Evolutionary conservation across 2,329 filamentous ascomycete genomes (phyloP), one percentile per base, ranked within the genome.

Genomic region (Parastagonospora nodorum): DNA sequence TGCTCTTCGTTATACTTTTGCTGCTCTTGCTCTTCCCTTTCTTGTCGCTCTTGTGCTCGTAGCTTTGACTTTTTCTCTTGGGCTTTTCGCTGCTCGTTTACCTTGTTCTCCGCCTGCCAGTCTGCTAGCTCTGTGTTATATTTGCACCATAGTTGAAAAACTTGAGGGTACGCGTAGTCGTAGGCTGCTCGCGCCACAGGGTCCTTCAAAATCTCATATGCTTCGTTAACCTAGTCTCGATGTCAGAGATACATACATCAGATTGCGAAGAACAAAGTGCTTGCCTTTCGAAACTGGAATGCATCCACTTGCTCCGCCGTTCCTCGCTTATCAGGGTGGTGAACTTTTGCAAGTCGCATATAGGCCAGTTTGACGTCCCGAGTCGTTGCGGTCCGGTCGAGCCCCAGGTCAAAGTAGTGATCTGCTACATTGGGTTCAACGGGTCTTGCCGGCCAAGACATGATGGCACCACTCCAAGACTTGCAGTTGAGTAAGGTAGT

Each of bases 321-420:
- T 11, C 27, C 42, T 40, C 42, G 40, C 38, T 50, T 53, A 30
- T 53, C 51, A 7, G 51, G 51, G 28, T 53, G 51, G 16, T 47
- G 39, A 10, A 28, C 8, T 8, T 50, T 15, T 14, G 42, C 51
- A 14, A 47, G 32, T 11, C 16, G 42, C n/a, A 19, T 16, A 30
- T 39, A 53, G 1, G 38, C 42, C 24, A 19, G 14, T 16, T 50
- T 50, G 29, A 50, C 38, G 9, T n/a, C n/a, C 7, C 24, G 9
- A 6, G 8, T 27, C 3, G 45, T 31, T 2, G 45, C 45, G 32
- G 31, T 27, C 10, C 2, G 15, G n/a, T 19, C 10, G 5, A 48
- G 5, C 7, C 19, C 45, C 8, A 48, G 45, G 12, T 14, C 27
- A 7, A 8, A 11, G 24, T 48, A 48, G 14, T 42, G 33, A 29